These are phyloP conservation scores for Orbilia javanica DNA, from an alignment of 2,329 filamentous ascomycete species.

Conservation along the genomic window DNA sequence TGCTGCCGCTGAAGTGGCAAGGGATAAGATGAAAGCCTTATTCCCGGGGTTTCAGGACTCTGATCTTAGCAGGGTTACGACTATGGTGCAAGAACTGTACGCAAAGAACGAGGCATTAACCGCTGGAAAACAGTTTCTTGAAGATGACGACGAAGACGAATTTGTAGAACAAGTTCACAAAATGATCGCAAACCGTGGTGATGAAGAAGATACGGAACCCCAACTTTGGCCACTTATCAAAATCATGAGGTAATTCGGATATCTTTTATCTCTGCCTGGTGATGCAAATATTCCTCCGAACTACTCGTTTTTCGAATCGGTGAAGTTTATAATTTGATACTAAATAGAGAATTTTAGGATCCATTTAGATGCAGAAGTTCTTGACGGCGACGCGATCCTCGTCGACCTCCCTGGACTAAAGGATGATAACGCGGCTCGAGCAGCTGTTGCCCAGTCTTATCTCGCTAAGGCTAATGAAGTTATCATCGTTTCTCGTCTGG, in stretches of 20 bases:
- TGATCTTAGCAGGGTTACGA: background rate
- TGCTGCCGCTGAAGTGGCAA: constrained; percentile 9
- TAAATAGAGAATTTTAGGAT: constrained; percentile 18
- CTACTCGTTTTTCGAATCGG: too few species aligned
- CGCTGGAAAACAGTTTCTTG: constrained; percentile 15
- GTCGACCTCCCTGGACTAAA: constrained; percentile 46
- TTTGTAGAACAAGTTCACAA: constrained; percentile 30
- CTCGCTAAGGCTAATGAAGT: constrained; percentile 42
- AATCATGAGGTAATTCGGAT: constrained; percentile 33
- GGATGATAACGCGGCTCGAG: constrained; percentile 45
- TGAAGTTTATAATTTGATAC: background rate
- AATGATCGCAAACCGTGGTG: constrained; percentile 22
- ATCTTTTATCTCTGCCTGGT: too few species aligned
- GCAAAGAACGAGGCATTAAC: background rate
- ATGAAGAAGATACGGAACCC: constrained; percentile 15
- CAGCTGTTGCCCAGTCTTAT: constrained; percentile 29
- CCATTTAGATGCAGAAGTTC: constrained; percentile 32
- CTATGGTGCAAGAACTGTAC: constrained; percentile 13
- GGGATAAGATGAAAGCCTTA: constrained; percentile 40
- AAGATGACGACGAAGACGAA: constrained; percentile 25
- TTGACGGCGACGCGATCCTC: constrained; percentile 24
- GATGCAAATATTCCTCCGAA: too few species aligned
- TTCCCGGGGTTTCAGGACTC: constrained; percentile 25
- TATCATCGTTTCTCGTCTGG: constrained; percentile 36
- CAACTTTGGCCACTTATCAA: constrained; percentile 50